Percentiles rank a stretch among this genome's conserved stretches.
These are phyloP conservation scores for Gnetum montanum DNA, from an alignment of 75 land plant species.

Conservation along the genomic window DNA sequence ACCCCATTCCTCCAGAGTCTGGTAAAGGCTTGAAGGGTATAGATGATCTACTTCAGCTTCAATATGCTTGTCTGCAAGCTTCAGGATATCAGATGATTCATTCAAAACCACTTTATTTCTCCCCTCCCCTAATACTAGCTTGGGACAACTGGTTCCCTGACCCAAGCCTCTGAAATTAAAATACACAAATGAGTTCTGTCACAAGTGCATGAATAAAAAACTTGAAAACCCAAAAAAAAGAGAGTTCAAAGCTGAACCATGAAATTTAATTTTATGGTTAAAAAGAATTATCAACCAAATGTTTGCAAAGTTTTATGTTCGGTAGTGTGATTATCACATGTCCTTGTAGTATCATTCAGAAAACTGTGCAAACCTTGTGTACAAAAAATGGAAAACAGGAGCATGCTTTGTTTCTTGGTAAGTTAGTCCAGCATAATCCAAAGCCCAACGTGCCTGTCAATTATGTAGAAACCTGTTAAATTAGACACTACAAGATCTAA, in stretches of 20 bases:
- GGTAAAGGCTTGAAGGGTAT: constrained; percentile 18
- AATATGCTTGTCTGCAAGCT: constrained; percentile 22
- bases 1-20: constrained; percentile 27
- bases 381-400: constrained; percentile 23
- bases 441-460: constrained; percentile 37
- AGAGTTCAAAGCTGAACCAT: no score
- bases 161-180: constrained; percentile 23
- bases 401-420: constrained; percentile 22
- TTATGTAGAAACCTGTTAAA: neutral
- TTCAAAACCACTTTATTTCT: constrained; percentile 15
- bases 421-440: constrained; percentile 19
- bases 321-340: neutral
- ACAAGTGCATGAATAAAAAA: no score
- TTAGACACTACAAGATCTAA: neutral
- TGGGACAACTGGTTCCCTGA: constrained; percentile 35
- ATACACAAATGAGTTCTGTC: neutral
- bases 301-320: no score
- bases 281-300: no score
- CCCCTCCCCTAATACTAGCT: constrained; percentile 23
- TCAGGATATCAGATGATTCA: constrained; percentile 31
- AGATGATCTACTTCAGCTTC: constrained; percentile 16
- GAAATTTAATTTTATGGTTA: no score
- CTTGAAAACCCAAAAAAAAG: neutral
- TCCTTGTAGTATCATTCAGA: no score
- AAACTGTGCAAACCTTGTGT: constrained; percentile 16